Base-by-base conservation (phyloP, 768 basidiomycete species). In the Leccinellum luteum region DNA sequence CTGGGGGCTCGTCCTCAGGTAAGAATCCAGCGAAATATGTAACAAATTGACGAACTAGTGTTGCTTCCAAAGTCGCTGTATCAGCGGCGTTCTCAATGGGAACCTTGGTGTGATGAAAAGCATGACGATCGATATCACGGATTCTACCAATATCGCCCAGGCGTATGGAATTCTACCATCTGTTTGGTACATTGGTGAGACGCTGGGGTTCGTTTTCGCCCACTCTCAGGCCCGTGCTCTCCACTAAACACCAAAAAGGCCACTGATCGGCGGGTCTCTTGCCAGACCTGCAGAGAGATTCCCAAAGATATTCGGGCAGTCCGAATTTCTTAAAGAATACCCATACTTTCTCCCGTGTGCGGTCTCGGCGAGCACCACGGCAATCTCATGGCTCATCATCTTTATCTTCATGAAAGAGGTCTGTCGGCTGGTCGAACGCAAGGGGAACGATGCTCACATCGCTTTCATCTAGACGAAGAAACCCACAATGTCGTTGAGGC, bases 311-410 rank as follows among this genome's bases (percentile, higher is more conserved):
- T 91, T 91, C 58, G 86, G 85, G 44, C 58, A 73, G 35, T 77
- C 75, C 4, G 60, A 62, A 17, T 89, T 92, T 64, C 80, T 85
- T 78, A 78, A 76, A 60, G 66, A 78, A 51, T 86, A 86, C 68
- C 89, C 90, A 0, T 91, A 92, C 70, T 87, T 89, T 68, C 75
- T 90, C 17, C 82, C 89, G 0, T 89, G 88, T 61, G 78, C 84
- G 13, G 79, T 87, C 15, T 75, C 85, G 4, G 86, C 85, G 1
- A 79, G 78, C 1, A 78, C 85, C 62, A 75, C 84, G 1, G 69
- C 73, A 10, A 8, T 84, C 13, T 80, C 79, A 9, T 83, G 79
- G 78, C 35, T 83, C 15, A 68, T 85, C 13, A 75, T 79, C 0
- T 69, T 78, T 35, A 43, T 83, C 7, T 85, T 78, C 65, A 69